These are phyloP conservation scores for Diaporthe batatas DNA, from an alignment of 2,329 filamentous ascomycete species.

Conservation along the genomic window DNA sequence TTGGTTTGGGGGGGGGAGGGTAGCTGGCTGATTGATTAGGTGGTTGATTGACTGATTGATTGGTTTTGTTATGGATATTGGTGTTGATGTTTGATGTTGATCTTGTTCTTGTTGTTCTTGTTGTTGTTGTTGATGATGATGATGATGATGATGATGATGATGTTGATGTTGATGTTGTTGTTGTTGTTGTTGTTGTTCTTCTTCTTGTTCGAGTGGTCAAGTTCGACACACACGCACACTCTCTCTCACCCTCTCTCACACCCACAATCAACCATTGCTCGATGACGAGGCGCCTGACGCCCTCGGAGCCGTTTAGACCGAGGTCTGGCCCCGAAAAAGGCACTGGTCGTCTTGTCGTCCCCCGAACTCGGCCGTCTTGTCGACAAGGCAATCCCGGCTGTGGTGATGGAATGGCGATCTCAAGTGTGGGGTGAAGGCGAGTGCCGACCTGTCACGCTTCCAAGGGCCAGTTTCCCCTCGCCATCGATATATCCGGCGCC, in stretches of 20 bases:
- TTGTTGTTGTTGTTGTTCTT: too few relatives aligned
- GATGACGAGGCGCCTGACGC: not conserved
- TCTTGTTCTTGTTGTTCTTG: too few relatives aligned
- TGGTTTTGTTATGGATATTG: too few relatives aligned
- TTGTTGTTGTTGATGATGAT: too few relatives aligned
- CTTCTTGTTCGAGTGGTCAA: not conserved
- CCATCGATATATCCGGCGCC: not conserved
- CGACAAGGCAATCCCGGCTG: constrained; percentile 23
- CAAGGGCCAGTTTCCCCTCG: constrained; percentile 4
- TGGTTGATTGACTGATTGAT: not conserved
- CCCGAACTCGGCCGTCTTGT: constrained; percentile 17
- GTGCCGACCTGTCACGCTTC: constrained; percentile 15
- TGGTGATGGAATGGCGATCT: constrained; percentile 2
- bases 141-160: too few relatives aligned
- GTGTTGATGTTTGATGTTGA: too few relatives aligned
- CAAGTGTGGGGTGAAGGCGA: constrained; percentile 7
- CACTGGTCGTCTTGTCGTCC: not conserved
- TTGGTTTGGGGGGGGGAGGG: too few relatives aligned
- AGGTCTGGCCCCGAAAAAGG: not conserved
- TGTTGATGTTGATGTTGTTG: too few relatives aligned
- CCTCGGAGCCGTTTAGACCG: constrained; percentile 23
- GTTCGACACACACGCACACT: not conserved
- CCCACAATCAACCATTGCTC: not conserved
- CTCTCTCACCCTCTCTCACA: too few relatives aligned
- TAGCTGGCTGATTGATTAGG: too few relatives aligned